Evolutionary conservation across 495 filamentous ascomycete species (phyloP).

Genomic region (Podospora pseudoanserina): DNA sequence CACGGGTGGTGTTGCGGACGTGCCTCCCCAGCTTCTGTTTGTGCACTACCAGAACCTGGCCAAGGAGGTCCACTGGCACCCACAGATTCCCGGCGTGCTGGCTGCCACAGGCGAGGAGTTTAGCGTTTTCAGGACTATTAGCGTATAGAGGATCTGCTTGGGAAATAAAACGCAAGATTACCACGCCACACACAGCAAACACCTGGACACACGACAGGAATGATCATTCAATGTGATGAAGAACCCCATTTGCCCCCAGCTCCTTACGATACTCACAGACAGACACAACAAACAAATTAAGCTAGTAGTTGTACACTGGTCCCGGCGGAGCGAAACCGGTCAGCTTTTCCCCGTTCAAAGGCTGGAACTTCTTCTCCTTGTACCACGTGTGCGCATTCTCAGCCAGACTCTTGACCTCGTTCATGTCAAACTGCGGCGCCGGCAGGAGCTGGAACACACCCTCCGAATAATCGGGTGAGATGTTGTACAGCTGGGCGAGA

Average conservation of each 20-base stretch:
- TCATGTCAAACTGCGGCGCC: constrained; percentile 42
- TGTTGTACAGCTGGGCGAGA: constrained; percentile 52
- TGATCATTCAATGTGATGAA: background rate
- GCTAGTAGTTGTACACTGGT: background rate
- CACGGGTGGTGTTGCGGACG: constrained; percentile 79
- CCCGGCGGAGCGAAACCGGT: constrained; percentile 6
- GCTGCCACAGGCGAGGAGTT: constrained; percentile 89
- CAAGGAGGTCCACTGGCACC: constrained; percentile 96
- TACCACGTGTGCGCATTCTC: constrained; percentile 22
- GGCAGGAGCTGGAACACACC: constrained; percentile 46
- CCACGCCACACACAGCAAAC: background rate
- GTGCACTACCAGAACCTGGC: constrained; percentile 92
- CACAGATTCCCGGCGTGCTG: constrained; percentile 86
- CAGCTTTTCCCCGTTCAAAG: constrained; percentile 13
- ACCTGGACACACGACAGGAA: background rate
- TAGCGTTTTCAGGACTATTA: constrained; percentile 67
- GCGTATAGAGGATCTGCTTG: constrained; percentile 44
- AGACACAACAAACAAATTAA: background rate
- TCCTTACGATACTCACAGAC: background rate
- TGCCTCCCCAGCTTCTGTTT: constrained; percentile 92
- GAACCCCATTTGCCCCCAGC: background rate
- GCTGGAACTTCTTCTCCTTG: constrained; percentile 13
- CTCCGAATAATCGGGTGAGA: constrained; percentile 45
- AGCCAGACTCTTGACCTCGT: constrained; percentile 38
- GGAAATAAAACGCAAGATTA: background rate